Conservation (phyloP, 306 rosid genomes). For the Chamaecrista fasciculata region DNA sequence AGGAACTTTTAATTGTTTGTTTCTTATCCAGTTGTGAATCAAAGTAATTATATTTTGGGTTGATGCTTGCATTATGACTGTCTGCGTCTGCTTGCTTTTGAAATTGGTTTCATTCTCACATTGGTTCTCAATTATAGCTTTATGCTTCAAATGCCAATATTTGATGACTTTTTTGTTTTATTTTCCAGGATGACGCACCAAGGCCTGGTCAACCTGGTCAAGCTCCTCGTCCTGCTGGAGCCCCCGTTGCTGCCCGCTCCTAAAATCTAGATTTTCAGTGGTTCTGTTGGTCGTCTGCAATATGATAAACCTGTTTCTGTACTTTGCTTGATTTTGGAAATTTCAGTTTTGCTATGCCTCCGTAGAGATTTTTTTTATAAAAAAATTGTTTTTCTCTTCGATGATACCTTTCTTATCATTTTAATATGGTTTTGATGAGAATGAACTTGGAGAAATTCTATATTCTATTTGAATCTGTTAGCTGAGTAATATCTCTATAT, state of each 20-base stretch:
- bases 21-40: not conserved
- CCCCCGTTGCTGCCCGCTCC: constrained; percentile 42
- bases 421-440: constrained; percentile 23
- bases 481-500: not conserved
- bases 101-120: not conserved
- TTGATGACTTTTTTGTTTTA: not conserved
- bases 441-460: not conserved
- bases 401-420: not conserved
- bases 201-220: constrained; percentile 77
- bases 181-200: constrained; percentile 58
- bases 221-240: constrained; percentile 62
- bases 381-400: not conserved
- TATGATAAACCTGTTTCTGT: not conserved
- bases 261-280: constrained; percentile 15
- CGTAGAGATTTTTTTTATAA: not conserved
- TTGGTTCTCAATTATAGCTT: not conserved
- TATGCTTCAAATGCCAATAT: not conserved
- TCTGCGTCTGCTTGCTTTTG: not conserved
- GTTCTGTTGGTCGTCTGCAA: not conserved
- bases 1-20: not conserved
- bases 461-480: not conserved
- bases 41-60: not conserved
- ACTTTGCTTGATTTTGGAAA: constrained; percentile 10
- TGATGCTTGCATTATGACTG: too few relatives aligned
- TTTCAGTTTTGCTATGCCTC: constrained; percentile 33